Conservation (phyloP, 1,139 yeast genomes). For the Candida tunisiensis region DNA sequence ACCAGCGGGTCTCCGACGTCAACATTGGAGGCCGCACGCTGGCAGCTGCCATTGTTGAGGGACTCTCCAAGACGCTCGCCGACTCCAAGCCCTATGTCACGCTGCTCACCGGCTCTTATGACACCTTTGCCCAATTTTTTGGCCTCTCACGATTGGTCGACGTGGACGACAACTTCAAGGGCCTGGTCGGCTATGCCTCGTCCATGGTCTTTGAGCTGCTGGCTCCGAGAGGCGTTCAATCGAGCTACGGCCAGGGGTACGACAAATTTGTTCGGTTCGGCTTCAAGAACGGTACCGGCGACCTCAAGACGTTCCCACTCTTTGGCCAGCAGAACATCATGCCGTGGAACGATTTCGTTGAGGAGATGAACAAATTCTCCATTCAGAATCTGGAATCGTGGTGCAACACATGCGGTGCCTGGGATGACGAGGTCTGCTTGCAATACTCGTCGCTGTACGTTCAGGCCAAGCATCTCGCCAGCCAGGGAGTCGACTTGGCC, state of each 20-base stretch:
- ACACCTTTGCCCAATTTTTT: constrained; percentile 23
- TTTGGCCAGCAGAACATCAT: constrained; percentile 15
- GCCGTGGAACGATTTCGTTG: constrained; percentile 20
- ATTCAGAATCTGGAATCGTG: constrained; percentile 17
- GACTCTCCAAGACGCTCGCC: constrained; percentile 19
- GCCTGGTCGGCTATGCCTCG: constrained; percentile 28
- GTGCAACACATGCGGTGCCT: constrained; percentile 21
- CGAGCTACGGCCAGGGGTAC: constrained; percentile 9
- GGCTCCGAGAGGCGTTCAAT: no score
- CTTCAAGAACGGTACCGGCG: constrained; percentile 22
- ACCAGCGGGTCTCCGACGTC: constrained; percentile 16
- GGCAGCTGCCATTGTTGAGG: constrained; percentile 18
- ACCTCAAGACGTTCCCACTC: constrained; percentile 20
- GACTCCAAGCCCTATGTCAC: constrained; percentile 20
- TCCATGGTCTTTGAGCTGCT: constrained; percentile 26
- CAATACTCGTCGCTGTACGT: neutral
- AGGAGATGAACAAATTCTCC: constrained; percentile 12
- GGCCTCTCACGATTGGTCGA: constrained; percentile 19
- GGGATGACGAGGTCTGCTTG: neutral
- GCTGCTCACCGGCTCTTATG: constrained; percentile 26
- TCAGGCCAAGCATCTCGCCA: neutral
- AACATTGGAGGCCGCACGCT: constrained; percentile 15
- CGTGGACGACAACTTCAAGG: constrained; percentile 20
- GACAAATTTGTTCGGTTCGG: constrained; percentile 23
- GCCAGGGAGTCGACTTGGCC: neutral